Conservation (phyloP, 345 rosid genomes). For the Gossypium bickii region DNA sequence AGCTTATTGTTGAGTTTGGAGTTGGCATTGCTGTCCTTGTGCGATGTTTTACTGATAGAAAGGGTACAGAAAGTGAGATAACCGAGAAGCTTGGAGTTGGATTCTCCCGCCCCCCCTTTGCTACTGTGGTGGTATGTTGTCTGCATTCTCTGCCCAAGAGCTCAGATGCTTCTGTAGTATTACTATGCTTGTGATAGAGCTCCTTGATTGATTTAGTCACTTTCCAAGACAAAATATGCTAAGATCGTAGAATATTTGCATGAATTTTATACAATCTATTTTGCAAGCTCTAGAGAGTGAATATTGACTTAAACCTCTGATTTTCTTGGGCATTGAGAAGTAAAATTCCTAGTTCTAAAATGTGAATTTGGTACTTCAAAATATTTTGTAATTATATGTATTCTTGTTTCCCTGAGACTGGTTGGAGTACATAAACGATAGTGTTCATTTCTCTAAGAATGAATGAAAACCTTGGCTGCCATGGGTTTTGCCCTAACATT, state of each 20-base stretch:
- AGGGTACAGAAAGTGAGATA: conserved; percentile 68
- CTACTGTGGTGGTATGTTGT: conserved; percentile 66
- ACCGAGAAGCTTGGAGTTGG: conserved; percentile 75
- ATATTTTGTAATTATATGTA: neutral
- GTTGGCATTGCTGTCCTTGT: conserved; percentile 85
- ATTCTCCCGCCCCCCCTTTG: conserved; percentile 74
- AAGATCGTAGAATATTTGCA: neutral
- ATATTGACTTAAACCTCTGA: neutral
- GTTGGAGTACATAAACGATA: neutral
- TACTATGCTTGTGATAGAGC: neutral
- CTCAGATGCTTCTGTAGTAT: neutral
- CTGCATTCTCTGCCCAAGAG: conserved; percentile 10
- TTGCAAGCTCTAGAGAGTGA: neutral
- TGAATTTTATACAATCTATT: neutral
- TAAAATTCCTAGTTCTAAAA: conserved; percentile 4
- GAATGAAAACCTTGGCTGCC: neutral
- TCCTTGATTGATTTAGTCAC: neutral
- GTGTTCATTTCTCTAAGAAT: neutral
- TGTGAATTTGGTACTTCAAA: neutral
- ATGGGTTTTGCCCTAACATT: conserved; percentile 7
- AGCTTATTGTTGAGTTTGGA: conserved; percentile 86
- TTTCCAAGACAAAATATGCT: neutral
- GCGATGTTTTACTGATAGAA: conserved; percentile 73
- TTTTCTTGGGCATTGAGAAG: neutral
- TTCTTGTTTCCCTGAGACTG: neutral